Percentiles rank a stretch among this genome's conserved stretches.
Evolutionary conservation across 2,329 filamentous ascomycete species (phyloP).

Genomic region (Dryadomyces quercus-mongolicae): DNA sequence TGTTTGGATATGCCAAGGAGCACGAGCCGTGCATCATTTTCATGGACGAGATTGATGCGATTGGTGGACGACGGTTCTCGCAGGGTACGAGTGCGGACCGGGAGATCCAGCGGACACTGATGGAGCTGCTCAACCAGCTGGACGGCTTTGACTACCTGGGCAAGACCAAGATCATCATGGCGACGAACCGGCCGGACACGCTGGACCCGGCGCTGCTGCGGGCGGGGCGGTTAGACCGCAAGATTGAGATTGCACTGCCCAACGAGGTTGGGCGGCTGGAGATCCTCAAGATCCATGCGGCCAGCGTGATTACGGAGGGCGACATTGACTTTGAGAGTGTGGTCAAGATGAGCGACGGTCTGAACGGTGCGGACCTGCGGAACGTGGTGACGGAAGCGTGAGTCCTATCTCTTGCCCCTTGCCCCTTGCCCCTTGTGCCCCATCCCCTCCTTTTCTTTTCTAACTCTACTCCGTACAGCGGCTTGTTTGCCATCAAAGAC

Average conservation of each 20-base stretch:
- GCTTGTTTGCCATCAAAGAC: conserved; percentile 95
- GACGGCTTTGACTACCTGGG: conserved; percentile 98
- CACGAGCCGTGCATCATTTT: conserved; percentile 99
- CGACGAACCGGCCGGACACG: conserved; percentile 92
- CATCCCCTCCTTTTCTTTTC: conserved; percentile 2
- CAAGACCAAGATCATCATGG: conserved; percentile 99
- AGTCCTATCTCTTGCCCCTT: conserved; percentile 29
- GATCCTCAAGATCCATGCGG: conserved; percentile 95
- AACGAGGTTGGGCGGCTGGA: conserved; percentile 95
- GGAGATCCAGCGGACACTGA: conserved; percentile 94
- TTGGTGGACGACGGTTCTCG: conserved; percentile 90
- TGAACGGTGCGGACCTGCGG: conserved; percentile 93
- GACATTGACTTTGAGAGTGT: conserved; percentile 98
- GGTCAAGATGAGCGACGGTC: conserved; percentile 98
- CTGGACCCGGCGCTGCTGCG: conserved; percentile 86
- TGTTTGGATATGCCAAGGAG: conserved; percentile 99
- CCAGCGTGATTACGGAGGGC: conserved; percentile 75
- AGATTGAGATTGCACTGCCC: conserved; percentile 94
- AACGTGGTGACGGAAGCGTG: conserved; percentile 98
- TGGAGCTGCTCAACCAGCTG: conserved; percentile 97
- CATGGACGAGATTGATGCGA: conserved; percentile 99
- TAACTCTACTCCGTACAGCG: conserved; percentile 47
- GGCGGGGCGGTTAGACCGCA: conserved; percentile 87
- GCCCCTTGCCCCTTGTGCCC: too few species aligned
- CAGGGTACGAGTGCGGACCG: conserved; percentile 96